phyloP scores from a whole-genome alignment of 805 yeast species.

The Millerago galiae region DNA sequence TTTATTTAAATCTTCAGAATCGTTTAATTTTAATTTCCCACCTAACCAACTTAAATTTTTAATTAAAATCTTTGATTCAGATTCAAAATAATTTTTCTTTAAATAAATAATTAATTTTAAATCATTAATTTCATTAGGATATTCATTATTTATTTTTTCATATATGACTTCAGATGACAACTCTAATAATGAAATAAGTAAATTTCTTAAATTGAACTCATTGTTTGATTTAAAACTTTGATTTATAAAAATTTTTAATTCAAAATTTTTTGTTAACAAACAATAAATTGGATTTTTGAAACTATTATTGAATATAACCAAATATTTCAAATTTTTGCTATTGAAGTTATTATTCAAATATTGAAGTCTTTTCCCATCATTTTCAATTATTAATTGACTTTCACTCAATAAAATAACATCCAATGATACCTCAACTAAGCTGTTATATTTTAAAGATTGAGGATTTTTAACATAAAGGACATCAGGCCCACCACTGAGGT shows the following conservation, averaged over 20 bases:
- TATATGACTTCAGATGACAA: conserved; percentile 17
- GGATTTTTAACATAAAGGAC: conserved; percentile 24
- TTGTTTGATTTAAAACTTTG: conserved; percentile 18
- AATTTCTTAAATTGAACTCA: conserved; percentile 19
- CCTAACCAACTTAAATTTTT: conserved; percentile 25
- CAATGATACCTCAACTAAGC: conserved; percentile 25
- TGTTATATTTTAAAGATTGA: conserved; percentile 18
- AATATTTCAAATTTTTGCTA: conserved; percentile 14
- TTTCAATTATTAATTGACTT: conserved; percentile 22
- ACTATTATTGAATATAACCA: conserved; percentile 13
- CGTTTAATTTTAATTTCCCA: conserved; percentile 18
- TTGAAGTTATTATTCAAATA: conserved; percentile 18
- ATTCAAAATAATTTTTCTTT: conserved; percentile 18
- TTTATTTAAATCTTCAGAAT: conserved; percentile 15
- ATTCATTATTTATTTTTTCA: conserved; percentile 4
- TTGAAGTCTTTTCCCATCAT: conserved; percentile 15
- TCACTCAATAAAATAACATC: conserved; percentile 26
- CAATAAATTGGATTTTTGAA: conserved; percentile 22
- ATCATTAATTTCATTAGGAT: conserved; percentile 9
- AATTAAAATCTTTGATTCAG: conserved; percentile 19
- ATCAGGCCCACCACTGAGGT: conserved; percentile 27
- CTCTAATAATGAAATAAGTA: conserved; percentile 21
- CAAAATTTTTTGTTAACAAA: conserved; percentile 8
- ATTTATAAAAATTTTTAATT: conserved; percentile 17
- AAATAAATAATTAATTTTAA: conserved; percentile 19